These are phyloP conservation scores for Paracorniculantispora psalliotae DNA, from an alignment of 2,329 filamentous ascomycete genomes.

Conservation along the genomic window DNA sequence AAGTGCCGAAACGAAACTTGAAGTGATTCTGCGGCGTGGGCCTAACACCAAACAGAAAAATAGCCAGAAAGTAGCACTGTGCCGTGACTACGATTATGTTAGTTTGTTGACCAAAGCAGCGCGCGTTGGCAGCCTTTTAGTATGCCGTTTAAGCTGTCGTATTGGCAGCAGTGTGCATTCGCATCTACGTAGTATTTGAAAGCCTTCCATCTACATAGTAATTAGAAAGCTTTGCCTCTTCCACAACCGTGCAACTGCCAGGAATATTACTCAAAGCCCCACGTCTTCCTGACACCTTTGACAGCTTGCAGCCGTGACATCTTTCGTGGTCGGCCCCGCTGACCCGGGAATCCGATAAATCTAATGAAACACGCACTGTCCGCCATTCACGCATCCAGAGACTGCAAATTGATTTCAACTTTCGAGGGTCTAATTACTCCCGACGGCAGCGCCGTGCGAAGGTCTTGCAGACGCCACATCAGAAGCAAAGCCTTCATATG, in stretches of 20 bases:
- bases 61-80: no score
- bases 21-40: not conserved
- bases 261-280: not conserved
- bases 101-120: no score
- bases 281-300: not conserved
- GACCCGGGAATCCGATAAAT: not conserved
- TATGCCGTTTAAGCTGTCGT: no score
- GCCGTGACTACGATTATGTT: no score
- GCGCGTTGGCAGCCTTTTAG: no score
- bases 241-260: not conserved
- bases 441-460: not conserved
- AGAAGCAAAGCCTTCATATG: not conserved
- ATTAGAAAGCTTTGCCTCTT: not conserved
- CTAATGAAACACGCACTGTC: not conserved
- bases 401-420: not conserved
- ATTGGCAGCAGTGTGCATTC: no score
- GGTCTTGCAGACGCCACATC: not conserved
- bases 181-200: no score
- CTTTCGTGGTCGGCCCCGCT: not conserved
- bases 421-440: not conserved
- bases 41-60: no score
- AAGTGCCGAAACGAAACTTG: not conserved
- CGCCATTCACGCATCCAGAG: not conserved
- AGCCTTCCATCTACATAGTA: no score
- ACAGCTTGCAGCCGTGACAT: not conserved